Evolutionary conservation across 257 asterid species (phyloP).

Genomic region (Ilex asprella): DNA sequence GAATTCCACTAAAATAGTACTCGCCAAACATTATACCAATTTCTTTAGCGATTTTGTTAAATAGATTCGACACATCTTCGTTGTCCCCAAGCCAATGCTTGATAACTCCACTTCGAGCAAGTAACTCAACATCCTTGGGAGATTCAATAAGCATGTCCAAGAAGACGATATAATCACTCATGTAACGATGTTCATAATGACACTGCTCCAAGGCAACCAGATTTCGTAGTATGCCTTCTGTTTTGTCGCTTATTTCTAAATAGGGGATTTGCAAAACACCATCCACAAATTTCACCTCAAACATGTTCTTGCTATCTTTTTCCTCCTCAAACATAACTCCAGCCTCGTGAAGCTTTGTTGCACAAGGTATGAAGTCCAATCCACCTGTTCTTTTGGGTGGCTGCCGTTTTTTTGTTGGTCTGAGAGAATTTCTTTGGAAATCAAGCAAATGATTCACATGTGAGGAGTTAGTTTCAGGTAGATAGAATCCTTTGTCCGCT

Average conservation of each 20-base stretch:
- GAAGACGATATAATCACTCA: slow-evolving; percentile 26
- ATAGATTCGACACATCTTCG: slow-evolving; percentile 18
- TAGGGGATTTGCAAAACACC: slow-evolving; percentile 19
- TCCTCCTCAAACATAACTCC: slow-evolving; percentile 19
- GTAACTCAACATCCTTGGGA: slow-evolving; percentile 17
- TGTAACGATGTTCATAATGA: slow-evolving; percentile 12
- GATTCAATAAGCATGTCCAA: slow-evolving; percentile 30
- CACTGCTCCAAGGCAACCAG: slow-evolving; percentile 27
- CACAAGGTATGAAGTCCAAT: slow-evolving; percentile 14
- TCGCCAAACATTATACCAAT: slow-evolving; percentile 11
- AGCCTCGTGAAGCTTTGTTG: slow-evolving; percentile 20
- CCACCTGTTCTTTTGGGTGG: not conserved
- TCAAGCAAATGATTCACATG: slow-evolving; percentile 17
- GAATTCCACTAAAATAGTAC: slow-evolving; percentile 16
- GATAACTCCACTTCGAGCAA: slow-evolving; percentile 5
- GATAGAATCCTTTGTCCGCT: slow-evolving; percentile 14
- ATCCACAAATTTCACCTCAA: slow-evolving; percentile 12
- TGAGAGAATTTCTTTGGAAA: slow-evolving; percentile 5
- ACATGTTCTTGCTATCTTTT: not conserved
- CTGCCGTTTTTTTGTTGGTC: not conserved
- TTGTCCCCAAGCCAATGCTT: slow-evolving; percentile 9
- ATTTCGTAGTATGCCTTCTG: slow-evolving; percentile 25
- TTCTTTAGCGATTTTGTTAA: slow-evolving; percentile 28
- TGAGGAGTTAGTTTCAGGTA: not conserved
- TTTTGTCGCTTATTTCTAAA: slow-evolving; percentile 12